Base-by-base conservation (phyloP, 768 basidiomycete species). In the Lactifluus piperatus region DNA sequence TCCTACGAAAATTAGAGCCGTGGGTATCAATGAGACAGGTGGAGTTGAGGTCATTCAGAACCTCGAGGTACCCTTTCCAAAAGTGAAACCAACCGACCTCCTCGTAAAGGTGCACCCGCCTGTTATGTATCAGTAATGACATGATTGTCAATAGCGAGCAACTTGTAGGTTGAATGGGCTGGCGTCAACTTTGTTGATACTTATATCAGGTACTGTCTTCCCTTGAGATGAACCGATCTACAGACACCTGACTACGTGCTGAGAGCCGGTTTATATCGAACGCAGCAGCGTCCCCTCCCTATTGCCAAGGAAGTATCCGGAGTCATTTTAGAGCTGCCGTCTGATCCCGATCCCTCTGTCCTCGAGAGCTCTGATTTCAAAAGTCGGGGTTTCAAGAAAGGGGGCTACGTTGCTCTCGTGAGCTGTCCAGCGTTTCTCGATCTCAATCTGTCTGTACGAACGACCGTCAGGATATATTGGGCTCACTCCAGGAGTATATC, bases 181-280 rank as follows among this genome's bases (percentile, higher is more conserved):
- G 91, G 90, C 7, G 79, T 95, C 66, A 97, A 97, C 75, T 97
- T 88, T 69, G 91, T 88, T 68, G 88, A 90, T 68, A 84, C 82
- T 45, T 94, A 97, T 70, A 83, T 80, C 68, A 78, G 93, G 81
- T 85, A 72, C 70, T 72, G 65, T 39, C 24, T 36, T 36, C 5
- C n/a, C 27, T 57, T 64, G 3, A 13, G 61, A 66, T n/a, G 70
- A 67, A 16, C 16, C 7, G 5, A 14, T 49, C 14, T 34, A 39
- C 46, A 2, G 16, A 27, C 26, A 13, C 34, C 49, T 45, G 18
- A 56, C 29, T 30, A 39, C 30, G 10, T 14, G 16, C 20, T 20
- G 30, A 61, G 81, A 62, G 70, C 77, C 63, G 90, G 90, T 0
- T 63, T 90, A 16, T 92, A 91, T 68, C 77, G 81, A 13, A 67